Conservation (phyloP, 2,329 filamentous ascomycete genomes). For the Talaromyces sp. region DNA sequence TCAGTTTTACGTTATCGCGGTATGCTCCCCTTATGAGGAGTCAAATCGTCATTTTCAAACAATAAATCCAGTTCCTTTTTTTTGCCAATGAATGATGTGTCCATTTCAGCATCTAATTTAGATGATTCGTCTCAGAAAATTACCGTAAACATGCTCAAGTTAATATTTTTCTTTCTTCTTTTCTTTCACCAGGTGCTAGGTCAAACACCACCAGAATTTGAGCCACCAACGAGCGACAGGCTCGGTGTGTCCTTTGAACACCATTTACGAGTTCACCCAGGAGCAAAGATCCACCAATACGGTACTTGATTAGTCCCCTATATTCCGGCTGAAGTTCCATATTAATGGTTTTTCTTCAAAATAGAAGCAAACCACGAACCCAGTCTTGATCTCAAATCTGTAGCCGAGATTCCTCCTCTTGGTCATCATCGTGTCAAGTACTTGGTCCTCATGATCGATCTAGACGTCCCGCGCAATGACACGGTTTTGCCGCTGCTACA, state of each 20-base stretch:
- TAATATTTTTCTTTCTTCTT: background rate
- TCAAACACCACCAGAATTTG: conserved; percentile 7
- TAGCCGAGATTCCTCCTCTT: background rate
- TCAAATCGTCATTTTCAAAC: background rate
- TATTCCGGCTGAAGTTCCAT: background rate
- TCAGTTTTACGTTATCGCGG: background rate
- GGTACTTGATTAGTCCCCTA: background rate
- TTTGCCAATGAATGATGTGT: background rate
- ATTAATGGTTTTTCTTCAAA: background rate
- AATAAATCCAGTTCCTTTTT: background rate
- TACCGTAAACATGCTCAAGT: background rate
- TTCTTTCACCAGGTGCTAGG: background rate
- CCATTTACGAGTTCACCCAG: background rate
- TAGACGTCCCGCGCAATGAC: conserved; percentile 6
- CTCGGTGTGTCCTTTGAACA: conserved; percentile 5
- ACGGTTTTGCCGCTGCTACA: conserved; percentile 6
- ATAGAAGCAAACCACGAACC: background rate
- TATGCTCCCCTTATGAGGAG: background rate
- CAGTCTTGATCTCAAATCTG: background rate
- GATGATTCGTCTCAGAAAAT: background rate
- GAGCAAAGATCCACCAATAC: background rate
- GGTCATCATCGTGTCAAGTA: background rate
- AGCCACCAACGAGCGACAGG: conserved; percentile 2
- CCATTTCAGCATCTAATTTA: background rate
- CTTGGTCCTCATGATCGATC: conserved; percentile 8